These are phyloP conservation scores for Suillus plorans DNA, from an alignment of 768 basidiomycete species.

Conservation along the genomic window DNA sequence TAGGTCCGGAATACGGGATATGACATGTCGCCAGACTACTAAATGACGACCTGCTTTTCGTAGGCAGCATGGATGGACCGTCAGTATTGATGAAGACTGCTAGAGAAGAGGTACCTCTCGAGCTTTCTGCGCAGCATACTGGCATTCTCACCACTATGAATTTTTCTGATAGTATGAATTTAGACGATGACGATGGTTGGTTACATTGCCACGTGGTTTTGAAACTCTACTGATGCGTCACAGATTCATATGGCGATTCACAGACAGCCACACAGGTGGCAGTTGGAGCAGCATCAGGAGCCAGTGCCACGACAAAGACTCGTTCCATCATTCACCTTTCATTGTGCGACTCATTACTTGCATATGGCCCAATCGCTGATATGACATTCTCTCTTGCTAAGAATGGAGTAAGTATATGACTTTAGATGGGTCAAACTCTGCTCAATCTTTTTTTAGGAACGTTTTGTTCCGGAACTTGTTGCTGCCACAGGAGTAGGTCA, in stretches of 20 bases:
- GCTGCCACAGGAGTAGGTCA: constrained; percentile 78
- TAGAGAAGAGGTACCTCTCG: constrained; percentile 54
- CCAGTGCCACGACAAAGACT: constrained; percentile 34
- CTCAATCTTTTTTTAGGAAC: constrained; percentile 46
- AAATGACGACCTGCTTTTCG: constrained; percentile 60
- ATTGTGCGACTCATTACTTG: constrained; percentile 68
- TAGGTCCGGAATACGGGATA: too few relatives aligned
- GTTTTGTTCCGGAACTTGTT: constrained; percentile 76
- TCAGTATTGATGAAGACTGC: constrained; percentile 68
- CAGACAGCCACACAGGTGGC: constrained; percentile 33
- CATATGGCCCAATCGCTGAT: constrained; percentile 75
- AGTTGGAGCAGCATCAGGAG: constrained; percentile 36
- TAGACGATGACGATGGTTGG: constrained; percentile 76
- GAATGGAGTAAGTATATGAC: constrained; percentile 57
- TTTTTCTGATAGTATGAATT: constrained; percentile 59
- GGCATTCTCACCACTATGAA: constrained; percentile 46
- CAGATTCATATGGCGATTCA: constrained; percentile 62
- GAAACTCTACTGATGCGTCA: constrained; percentile 9
- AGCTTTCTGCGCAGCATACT: constrained; percentile 43
- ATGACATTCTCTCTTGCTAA: constrained; percentile 71
- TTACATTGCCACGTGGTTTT: constrained; percentile 7
- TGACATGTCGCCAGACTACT: constrained; percentile 46
- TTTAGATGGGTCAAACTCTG: constrained; percentile 1
- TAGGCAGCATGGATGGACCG: constrained; percentile 83
- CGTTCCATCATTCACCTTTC: constrained; percentile 69